phyloP scores from a whole-genome alignment of 345 rosid genomes.

The Eucalyptus curtisii region DNA sequence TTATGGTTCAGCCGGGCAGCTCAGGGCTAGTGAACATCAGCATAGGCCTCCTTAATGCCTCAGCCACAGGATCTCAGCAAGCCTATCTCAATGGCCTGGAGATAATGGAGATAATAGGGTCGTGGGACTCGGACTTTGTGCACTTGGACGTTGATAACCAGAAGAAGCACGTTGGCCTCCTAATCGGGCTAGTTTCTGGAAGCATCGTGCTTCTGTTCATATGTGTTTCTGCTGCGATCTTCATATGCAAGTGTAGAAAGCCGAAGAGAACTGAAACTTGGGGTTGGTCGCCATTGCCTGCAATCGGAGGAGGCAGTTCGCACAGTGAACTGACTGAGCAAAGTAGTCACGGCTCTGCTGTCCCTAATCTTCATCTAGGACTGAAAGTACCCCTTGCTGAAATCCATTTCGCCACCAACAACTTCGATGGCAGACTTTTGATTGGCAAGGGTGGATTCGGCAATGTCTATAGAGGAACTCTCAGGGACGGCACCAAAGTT shows the following conservation, averaged over 20 bases:
- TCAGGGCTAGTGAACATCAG: conserved; percentile 20
- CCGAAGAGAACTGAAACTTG: conserved; percentile 1
- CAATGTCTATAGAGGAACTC: conserved; percentile 20
- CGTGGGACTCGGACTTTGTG: not conserved
- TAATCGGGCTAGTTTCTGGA: conserved; percentile 19
- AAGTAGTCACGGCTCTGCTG: not conserved
- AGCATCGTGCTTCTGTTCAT: not conserved
- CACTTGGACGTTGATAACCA: not conserved
- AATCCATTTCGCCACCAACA: conserved; percentile 28
- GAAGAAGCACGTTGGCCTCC: not conserved
- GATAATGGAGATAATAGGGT: conserved; percentile 29
- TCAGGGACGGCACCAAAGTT: conserved; percentile 21
- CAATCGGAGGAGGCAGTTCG: conserved; percentile 6
- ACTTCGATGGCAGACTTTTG: conserved; percentile 14
- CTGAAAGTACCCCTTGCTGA: conserved; percentile 24
- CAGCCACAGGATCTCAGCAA: accelerated
- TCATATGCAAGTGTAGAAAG: not conserved
- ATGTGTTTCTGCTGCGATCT: not conserved
- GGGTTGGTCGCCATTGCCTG: conserved; percentile 8
- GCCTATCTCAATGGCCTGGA: conserved; percentile 54
- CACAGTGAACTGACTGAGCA: conserved; percentile 1
- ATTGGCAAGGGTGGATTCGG: conserved; percentile 46
- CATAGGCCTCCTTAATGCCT: conserved; percentile 1
- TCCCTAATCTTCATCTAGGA: conserved; percentile 14
- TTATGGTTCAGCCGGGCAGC: conserved; percentile 27